phyloP scores from a whole-genome alignment of 1,139 yeast species.

The Candida smagusa region DNA sequence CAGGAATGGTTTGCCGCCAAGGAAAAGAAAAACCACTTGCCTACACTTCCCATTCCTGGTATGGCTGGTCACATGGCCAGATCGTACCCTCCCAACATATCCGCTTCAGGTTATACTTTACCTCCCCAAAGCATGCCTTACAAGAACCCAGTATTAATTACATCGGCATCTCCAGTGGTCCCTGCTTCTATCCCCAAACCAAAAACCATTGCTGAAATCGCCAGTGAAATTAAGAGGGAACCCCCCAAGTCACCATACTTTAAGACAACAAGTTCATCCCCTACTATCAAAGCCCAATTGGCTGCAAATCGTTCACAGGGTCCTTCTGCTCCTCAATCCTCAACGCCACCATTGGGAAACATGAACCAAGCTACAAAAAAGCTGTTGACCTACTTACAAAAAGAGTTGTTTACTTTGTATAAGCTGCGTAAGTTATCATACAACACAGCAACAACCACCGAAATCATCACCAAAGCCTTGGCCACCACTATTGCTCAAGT shows the following conservation, averaged over 20 bases:
- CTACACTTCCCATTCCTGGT: neutral
- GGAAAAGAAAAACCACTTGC: constrained; percentile 49
- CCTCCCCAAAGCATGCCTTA: constrained; percentile 8
- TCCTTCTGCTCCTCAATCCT: constrained; percentile 5
- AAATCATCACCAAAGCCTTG: constrained; percentile 82
- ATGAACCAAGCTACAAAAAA: constrained; percentile 59
- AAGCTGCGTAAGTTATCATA: constrained; percentile 64
- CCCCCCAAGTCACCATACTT: constrained; percentile 34
- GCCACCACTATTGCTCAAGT: constrained; percentile 93
- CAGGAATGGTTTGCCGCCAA: constrained; percentile 58
- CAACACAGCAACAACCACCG: constrained; percentile 72
- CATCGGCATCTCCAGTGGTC: neutral
- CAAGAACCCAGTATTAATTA: neutral
- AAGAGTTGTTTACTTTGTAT: constrained; percentile 65
- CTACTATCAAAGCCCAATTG: constrained; percentile 49
- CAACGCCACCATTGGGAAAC: constrained; percentile 15
- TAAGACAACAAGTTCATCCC: constrained; percentile 23
- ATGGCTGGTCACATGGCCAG: constrained; percentile 19
- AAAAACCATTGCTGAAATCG: constrained; percentile 54
- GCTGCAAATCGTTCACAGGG: constrained; percentile 46
- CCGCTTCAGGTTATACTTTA: neutral
- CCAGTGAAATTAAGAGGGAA: constrained; percentile 50
- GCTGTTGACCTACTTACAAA: constrained; percentile 65
- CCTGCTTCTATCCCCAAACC: constrained; percentile 18
- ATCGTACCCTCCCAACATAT: neutral